These are phyloP conservation scores for Neonectria punicea DNA, from an alignment of 2,329 filamentous ascomycete genomes.

Conservation along the genomic window DNA sequence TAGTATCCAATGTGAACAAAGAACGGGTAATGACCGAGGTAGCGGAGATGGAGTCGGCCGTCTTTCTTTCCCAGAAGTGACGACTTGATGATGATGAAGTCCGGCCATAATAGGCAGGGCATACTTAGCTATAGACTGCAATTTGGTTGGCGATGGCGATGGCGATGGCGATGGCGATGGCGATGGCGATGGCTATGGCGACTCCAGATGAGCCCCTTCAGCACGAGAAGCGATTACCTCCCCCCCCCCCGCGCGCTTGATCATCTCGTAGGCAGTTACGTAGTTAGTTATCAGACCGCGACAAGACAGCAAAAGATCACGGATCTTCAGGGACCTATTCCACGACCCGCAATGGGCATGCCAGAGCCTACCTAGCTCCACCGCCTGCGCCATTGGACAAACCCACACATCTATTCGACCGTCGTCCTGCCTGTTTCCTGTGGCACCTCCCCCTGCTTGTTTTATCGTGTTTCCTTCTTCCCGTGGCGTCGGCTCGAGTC, in stretches of 20 bases:
- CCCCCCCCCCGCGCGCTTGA: not conserved
- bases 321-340: constrained; percentile 39
- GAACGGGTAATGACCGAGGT: constrained; percentile 21
- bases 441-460: constrained; percentile 14
- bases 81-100: constrained; percentile 2
- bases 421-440: constrained; percentile 32
- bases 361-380: constrained; percentile 31
- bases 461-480: constrained; percentile 36
- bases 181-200: not conserved
- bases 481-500: constrained; percentile 40
- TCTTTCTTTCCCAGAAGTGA: not conserved
- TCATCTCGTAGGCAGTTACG: constrained; percentile 3
- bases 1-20: constrained; percentile 2
- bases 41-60: constrained; percentile 12
- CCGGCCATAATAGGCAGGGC: not conserved
- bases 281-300: constrained; percentile 29
- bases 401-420: constrained; percentile 6
- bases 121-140: not conserved
- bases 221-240: not conserved
- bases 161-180: not conserved
- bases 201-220: not conserved
- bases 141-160: not conserved
- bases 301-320: constrained; percentile 35
- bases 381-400: constrained; percentile 4
- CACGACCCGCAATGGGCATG: constrained; percentile 37